phyloP scores from a whole-genome alignment of 1,139 yeast species.

The Citeromyces hawaiiensis region DNA sequence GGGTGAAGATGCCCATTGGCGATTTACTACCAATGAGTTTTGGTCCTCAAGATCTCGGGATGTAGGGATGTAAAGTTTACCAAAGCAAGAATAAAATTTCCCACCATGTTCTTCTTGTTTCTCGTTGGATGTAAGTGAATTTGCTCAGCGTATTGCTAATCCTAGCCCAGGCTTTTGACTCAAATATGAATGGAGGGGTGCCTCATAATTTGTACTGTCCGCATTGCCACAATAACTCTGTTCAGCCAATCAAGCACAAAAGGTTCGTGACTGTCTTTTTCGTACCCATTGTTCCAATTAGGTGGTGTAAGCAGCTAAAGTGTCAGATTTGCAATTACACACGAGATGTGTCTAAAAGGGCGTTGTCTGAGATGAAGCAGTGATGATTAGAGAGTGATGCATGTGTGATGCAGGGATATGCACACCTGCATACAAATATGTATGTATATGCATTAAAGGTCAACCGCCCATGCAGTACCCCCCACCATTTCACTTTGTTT shows the following conservation, averaged over 20 bases:
- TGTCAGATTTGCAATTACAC: not conserved
- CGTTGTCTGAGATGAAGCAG: not conserved
- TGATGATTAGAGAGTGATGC: too few relatives aligned
- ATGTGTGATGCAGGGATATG: too few relatives aligned
- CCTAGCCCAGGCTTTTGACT: not conserved
- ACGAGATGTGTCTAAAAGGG: not conserved
- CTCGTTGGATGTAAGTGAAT: not conserved
- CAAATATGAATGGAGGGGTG: not conserved
- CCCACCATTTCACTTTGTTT: too few relatives aligned
- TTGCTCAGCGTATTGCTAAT: not conserved
- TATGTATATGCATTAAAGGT: too few relatives aligned
- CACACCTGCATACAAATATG: too few relatives aligned
- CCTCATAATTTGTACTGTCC: not conserved
- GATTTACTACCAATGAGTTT: constrained; percentile 73
- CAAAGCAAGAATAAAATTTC: not conserved
- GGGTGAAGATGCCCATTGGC: constrained; percentile 30
- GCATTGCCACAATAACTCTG: not conserved
- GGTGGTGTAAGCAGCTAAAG: not conserved
- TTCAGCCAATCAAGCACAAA: not conserved
- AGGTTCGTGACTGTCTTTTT: not conserved
- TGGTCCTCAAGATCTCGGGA: constrained; percentile 53
- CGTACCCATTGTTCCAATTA: not conserved
- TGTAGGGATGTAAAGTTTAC: not conserved
- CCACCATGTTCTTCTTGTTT: not conserved
- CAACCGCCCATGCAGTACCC: too few relatives aligned